Conservation (phyloP, 179 eudicot species). For the Spinacia oleracea region DNA sequence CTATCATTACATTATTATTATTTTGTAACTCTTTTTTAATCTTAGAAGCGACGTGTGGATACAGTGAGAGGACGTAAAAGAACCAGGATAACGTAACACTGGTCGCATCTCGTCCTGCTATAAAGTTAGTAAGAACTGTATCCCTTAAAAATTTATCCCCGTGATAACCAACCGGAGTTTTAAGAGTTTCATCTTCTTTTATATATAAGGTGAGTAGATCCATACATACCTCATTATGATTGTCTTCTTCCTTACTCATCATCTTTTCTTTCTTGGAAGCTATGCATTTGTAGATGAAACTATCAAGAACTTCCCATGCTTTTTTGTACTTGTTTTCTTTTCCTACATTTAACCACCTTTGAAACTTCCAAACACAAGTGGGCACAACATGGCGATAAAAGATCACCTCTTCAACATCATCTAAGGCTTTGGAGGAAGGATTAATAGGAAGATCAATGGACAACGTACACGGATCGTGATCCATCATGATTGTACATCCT, state of each 20-base stretch:
- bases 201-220: constrained; percentile 20
- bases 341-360: constrained; percentile 19
- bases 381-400: constrained; percentile 26
- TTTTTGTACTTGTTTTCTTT: constrained; percentile 16
- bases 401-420: constrained; percentile 22
- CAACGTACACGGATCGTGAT: constrained; percentile 23
- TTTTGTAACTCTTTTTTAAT: constrained; percentile 16
- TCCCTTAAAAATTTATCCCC: constrained; percentile 29
- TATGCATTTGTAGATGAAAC: constrained; percentile 17
- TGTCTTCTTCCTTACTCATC: not conserved
- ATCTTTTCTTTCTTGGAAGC: not conserved
- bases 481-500: constrained; percentile 15
- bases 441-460: not conserved
- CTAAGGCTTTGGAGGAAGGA: constrained; percentile 22
- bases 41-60: constrained; percentile 10
- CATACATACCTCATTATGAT: not conserved
- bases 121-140: constrained; percentile 8
- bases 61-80: constrained; percentile 24
- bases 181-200: not conserved
- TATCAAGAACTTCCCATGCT: constrained; percentile 28
- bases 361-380: constrained; percentile 25
- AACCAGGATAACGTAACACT: constrained; percentile 32
- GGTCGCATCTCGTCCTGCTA: constrained; percentile 34
- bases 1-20: not conserved
- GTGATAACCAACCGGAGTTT: not conserved